A percentile compares a stretch with the other conserved stretches of the same genome.
Evolutionary conservation across 2,329 filamentous ascomycete species (phyloP).

Genomic region (Beauveria caledonica): DNA sequence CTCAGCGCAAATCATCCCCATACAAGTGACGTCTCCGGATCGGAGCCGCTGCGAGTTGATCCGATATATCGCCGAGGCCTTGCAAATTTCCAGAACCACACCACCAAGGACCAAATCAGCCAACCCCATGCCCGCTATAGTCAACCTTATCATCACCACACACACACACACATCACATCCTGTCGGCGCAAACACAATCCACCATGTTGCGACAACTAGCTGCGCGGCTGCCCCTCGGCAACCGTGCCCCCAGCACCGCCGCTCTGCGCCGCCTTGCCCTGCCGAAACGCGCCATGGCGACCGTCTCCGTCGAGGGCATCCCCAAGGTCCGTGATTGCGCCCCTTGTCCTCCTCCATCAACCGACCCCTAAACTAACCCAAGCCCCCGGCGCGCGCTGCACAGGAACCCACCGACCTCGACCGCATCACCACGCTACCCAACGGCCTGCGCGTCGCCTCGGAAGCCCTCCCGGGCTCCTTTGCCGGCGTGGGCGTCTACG

Average conservation of each 20-base stretch:
- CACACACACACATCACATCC: not conserved
- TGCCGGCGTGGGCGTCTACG: conserved; percentile 88
- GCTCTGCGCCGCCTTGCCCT: conserved; percentile 18
- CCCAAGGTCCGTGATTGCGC: conserved; percentile 22
- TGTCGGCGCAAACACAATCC: not conserved
- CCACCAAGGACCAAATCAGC: not conserved
- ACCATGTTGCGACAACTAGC: conserved; percentile 30
- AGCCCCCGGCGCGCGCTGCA: not conserved
- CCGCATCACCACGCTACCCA: conserved; percentile 77
- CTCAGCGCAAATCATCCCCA: not conserved
- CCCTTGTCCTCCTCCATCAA: not conserved
- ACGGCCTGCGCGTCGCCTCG: conserved; percentile 89
- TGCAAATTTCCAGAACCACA: conserved; percentile 10
- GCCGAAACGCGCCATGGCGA: conserved; percentile 23
- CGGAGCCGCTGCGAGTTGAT: not conserved
- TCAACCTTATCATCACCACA: not conserved
- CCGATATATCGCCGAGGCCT: conserved; percentile 12
- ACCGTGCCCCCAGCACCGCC: conserved; percentile 18
- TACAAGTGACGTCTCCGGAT: not conserved
- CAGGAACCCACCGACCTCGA: conserved; percentile 78
- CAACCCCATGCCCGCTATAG: not conserved
- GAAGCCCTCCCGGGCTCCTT: conserved; percentile 93
- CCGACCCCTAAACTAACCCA: not conserved
- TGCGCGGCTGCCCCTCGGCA: conserved; percentile 23
- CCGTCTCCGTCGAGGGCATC: conserved; percentile 27